Evolutionary conservation across 2,329 filamentous ascomycete genomes (phyloP).

Genomic region (Lecanoromycetidae sp.): DNA sequence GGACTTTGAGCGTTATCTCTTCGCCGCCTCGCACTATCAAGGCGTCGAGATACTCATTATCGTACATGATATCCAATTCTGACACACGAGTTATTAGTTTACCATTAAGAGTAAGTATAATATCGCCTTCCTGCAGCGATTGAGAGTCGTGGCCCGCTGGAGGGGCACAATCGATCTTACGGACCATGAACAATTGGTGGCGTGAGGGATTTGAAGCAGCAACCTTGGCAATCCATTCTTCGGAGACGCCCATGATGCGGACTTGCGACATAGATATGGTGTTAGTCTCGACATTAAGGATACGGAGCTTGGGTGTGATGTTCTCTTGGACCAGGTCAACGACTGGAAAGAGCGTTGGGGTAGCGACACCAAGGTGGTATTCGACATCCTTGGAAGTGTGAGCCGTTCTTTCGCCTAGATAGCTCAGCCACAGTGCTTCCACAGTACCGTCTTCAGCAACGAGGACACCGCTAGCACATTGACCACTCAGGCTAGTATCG

Average conservation of each 20-base stretch:
- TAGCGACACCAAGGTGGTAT: constrained; percentile 86
- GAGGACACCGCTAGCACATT: constrained; percentile 89
- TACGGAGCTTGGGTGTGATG: constrained; percentile 66
- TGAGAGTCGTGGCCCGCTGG: constrained; percentile 35
- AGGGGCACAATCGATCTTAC: constrained; percentile 63
- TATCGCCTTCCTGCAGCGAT: constrained; percentile 75
- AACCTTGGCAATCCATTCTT: constrained; percentile 90
- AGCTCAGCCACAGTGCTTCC: constrained; percentile 91
- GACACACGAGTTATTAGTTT: constrained; percentile 87
- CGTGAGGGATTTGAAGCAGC: constrained; percentile 78
- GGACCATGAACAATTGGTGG: constrained; percentile 97
- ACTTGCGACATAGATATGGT: constrained; percentile 95
- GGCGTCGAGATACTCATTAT: constrained; percentile 68
- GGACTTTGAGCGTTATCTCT: constrained; percentile 63
- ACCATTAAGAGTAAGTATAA: constrained; percentile 80
- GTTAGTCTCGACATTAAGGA: constrained; percentile 87
- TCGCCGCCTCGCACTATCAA: constrained; percentile 75
- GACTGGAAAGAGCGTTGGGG: constrained; percentile 79
- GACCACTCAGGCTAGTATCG: constrained; percentile 78
- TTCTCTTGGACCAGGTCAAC: constrained; percentile 73
- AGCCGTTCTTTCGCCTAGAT: constrained; percentile 75
- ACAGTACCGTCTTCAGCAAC: constrained; percentile 83
- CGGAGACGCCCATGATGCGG: constrained; percentile 89
- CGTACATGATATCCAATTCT: constrained; percentile 94
- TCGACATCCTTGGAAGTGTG: constrained; percentile 80